Percentiles rank a stretch among this genome's conserved stretches.
phyloP scores from a whole-genome alignment of 768 basidiomycete genomes.

The Leccinum rimulosum region DNA sequence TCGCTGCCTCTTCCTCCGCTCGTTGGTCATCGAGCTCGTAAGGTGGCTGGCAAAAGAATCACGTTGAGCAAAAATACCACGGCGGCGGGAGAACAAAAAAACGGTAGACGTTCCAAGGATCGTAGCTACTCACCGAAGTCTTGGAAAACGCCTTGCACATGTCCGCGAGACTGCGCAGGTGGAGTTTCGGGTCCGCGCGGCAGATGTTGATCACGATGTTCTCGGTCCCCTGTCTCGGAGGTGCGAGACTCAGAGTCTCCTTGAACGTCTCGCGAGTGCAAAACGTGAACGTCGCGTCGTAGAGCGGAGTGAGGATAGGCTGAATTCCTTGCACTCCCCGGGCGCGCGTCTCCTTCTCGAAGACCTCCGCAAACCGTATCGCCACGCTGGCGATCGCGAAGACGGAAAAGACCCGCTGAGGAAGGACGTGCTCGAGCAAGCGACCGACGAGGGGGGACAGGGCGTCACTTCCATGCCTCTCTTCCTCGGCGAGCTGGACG shows the following conservation, averaged over 20 bases:
- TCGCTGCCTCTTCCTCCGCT: slow-evolving; percentile 50
- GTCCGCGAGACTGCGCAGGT: slow-evolving; percentile 36
- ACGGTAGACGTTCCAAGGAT: neutral
- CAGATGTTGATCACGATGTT: slow-evolving; percentile 31
- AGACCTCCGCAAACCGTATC: slow-evolving; percentile 43
- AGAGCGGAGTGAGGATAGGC: slow-evolving; percentile 46
- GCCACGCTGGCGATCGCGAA: slow-evolving; percentile 55
- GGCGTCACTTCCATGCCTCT: slow-evolving; percentile 5
- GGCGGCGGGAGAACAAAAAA: neutral
- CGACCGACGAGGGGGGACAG: slow-evolving; percentile 11
- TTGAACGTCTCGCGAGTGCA: slow-evolving; percentile 47
- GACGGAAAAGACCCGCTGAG: slow-evolving; percentile 44
- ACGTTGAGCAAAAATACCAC: neutral
- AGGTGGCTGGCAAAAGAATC: slow-evolving; percentile 44
- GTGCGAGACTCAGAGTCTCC: neutral
- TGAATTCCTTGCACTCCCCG: slow-evolving; percentile 20
- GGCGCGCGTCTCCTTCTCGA: slow-evolving; percentile 34
- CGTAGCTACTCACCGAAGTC: slow-evolving; percentile 50
- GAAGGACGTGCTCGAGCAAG: slow-evolving; percentile 11
- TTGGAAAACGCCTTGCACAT: slow-evolving; percentile 57
- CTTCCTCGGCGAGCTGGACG: slow-evolving; percentile 12
- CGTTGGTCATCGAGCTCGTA: slow-evolving; percentile 44
- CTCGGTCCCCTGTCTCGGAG: neutral
- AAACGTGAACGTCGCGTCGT: slow-evolving; percentile 56
- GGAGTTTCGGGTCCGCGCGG: slow-evolving; percentile 28